phyloP scores from a whole-genome alignment of 208 protist species.

The Leishmania mexicana region DNA sequence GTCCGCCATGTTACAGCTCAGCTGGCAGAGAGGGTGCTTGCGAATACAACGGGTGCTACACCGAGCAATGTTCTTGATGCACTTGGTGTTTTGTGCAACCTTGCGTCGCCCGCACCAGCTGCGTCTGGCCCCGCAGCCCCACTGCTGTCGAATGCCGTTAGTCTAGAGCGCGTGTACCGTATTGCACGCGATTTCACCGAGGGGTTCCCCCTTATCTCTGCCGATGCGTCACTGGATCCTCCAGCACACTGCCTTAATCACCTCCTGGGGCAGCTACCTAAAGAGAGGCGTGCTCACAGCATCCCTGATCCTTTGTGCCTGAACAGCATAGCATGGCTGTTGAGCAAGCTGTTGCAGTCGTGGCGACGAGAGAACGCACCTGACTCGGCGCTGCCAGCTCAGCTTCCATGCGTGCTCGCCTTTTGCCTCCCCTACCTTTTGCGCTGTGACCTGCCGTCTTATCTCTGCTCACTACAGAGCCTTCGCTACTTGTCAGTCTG shows the following conservation, averaged over 20 bases:
- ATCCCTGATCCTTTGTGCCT: conserved; percentile 19
- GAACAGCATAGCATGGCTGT: background rate
- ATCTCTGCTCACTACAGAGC: conserved; percentile 13
- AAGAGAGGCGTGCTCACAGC: background rate
- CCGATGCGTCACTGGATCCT: conserved; percentile 14
- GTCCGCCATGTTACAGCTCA: background rate
- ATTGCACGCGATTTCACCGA: conserved; percentile 4
- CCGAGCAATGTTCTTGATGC: conserved; percentile 13
- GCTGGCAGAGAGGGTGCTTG: conserved; percentile 6
- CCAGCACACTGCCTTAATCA: conserved; percentile 18
- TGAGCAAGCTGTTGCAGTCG: conserved; percentile 16
- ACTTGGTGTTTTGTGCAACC: background rate
- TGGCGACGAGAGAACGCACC: conserved; percentile 10
- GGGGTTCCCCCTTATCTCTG: background rate
- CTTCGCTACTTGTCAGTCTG: background rate
- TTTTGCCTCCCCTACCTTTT: conserved; percentile 26
- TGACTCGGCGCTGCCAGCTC: conserved; percentile 13
- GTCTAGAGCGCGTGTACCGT: conserved; percentile 6
- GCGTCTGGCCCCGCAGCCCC: too few relatives aligned
- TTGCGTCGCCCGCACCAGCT: background rate
- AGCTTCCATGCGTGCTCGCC: conserved; percentile 23
- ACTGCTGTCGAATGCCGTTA: background rate
- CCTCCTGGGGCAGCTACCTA: background rate
- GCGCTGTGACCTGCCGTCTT: conserved; percentile 27
- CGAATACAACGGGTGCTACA: background rate